Evolutionary conservation across 345 rosid genomes (phyloP).

Genomic region (Rhodamnia rubescens): DNA sequence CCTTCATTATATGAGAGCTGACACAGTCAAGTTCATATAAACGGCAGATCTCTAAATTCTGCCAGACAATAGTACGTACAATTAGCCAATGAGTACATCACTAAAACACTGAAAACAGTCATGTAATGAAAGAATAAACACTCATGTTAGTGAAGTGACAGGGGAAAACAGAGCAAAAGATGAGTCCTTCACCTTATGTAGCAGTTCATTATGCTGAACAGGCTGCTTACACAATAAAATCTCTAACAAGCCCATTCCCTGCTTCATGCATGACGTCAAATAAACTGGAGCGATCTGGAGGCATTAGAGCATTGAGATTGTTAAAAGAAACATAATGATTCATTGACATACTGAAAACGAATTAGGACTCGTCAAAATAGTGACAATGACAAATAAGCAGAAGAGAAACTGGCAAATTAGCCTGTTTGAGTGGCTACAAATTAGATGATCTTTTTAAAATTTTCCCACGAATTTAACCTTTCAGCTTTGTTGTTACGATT

Average conservation of each 20-base stretch:
- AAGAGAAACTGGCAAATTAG: neutral
- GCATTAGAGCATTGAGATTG: neutral
- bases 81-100: slow-evolving; percentile 2
- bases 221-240: slow-evolving; percentile 69
- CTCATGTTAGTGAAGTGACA: neutral
- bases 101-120: neutral
- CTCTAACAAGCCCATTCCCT: slow-evolving; percentile 75
- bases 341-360: neutral
- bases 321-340: neutral
- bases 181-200: slow-evolving; percentile 52
- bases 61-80: slow-evolving; percentile 4
- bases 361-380: neutral
- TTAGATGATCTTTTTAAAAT: neutral
- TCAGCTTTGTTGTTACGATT: neutral
- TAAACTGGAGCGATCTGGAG: slow-evolving; percentile 89
- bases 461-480: neutral
- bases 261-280: slow-evolving; percentile 76
- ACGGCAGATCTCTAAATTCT: slow-evolving; percentile 89
- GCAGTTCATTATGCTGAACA: slow-evolving; percentile 43
- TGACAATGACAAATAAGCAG: neutral
- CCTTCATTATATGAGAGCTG: slow-evolving; percentile 83
- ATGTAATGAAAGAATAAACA: neutral
- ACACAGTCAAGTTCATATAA: slow-evolving; percentile 58
- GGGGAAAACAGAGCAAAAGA: neutral
- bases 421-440: neutral